phyloP scores from a whole-genome alignment of 2,329 filamentous ascomycete genomes.

The Leptographium radiaticola region DNA sequence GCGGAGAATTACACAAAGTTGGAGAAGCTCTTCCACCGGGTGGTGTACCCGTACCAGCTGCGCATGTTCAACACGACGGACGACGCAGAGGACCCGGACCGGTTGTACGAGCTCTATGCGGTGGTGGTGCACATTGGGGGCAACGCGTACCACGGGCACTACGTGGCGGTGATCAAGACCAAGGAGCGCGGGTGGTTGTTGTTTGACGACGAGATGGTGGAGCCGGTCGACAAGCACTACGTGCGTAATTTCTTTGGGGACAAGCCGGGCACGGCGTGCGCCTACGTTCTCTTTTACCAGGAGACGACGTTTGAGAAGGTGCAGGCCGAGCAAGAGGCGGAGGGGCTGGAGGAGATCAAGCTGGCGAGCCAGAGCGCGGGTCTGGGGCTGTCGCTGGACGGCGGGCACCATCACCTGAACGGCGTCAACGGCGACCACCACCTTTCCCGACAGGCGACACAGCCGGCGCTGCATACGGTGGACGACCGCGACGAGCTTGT shows the following conservation, averaged over 20 bases:
- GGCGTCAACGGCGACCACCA: conserved; percentile 21
- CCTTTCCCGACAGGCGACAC: conserved; percentile 37
- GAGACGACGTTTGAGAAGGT: conserved; percentile 64
- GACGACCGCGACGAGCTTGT: conserved; percentile 39
- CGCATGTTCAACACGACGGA: conserved; percentile 97
- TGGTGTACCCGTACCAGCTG: conserved; percentile 93
- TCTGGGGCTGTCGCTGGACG: conserved; percentile 27
- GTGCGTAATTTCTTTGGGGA: conserved; percentile 97
- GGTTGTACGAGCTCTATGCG: conserved; percentile 90
- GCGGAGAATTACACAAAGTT: conserved; percentile 88
- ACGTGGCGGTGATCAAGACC: conserved; percentile 95
- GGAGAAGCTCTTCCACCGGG: conserved; percentile 92
- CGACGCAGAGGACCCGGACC: conserved; percentile 84
- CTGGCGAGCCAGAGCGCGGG: conserved; percentile 44
- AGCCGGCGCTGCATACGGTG: conserved; percentile 24
- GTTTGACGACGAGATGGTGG: conserved; percentile 97
- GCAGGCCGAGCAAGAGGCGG: conserved; percentile 68
- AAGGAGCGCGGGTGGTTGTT: conserved; percentile 90
- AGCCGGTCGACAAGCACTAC: conserved; percentile 92
- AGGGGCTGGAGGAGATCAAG: conserved; percentile 52
- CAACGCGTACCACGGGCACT: conserved; percentile 94
- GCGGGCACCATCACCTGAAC: conserved; percentile 27
- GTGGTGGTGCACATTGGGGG: conserved; percentile 96
- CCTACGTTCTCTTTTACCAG: conserved; percentile 96
- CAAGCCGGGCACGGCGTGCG: conserved; percentile 78